Conservation (phyloP, 306 rosid species). For the Fragaria vesca region DNA sequence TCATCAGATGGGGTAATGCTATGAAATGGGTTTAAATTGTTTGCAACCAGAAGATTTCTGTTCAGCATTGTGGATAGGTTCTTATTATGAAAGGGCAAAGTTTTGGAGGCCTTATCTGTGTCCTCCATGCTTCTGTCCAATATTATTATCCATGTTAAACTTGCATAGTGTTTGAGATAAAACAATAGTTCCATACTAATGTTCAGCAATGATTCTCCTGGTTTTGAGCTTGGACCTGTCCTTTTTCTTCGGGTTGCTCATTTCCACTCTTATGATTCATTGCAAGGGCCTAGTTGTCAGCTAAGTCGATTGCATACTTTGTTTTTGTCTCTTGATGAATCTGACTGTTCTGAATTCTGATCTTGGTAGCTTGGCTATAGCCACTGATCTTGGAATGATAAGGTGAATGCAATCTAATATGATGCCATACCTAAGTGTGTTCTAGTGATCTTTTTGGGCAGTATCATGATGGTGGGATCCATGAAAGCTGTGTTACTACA, state of each 20-base stretch:
- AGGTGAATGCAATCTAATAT: constrained; percentile 19
- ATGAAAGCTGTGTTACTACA: constrained; percentile 42
- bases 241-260: constrained; percentile 12
- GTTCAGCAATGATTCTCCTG: constrained; percentile 4
- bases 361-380: neutral
- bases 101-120: constrained; percentile 2
- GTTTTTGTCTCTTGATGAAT: constrained; percentile 43
- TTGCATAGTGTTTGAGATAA: neutral
- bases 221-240: constrained; percentile 12
- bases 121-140: neutral
- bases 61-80: neutral
- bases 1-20: neutral
- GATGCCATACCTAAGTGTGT: neutral
- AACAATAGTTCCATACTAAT: neutral
- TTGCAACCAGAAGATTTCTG: neutral
- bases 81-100: neutral
- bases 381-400: constrained; percentile 30
- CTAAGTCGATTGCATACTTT: constrained; percentile 24
- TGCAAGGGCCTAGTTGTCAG: constrained; percentile 17
- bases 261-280: constrained; percentile 23
- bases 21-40: neutral
- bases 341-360: constrained; percentile 17
- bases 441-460: constrained; percentile 22
- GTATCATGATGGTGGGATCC: constrained; percentile 61
- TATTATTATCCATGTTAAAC: neutral